Conservation (phyloP, 805 yeast genomes). For the Pichia membranifaciens region DNA sequence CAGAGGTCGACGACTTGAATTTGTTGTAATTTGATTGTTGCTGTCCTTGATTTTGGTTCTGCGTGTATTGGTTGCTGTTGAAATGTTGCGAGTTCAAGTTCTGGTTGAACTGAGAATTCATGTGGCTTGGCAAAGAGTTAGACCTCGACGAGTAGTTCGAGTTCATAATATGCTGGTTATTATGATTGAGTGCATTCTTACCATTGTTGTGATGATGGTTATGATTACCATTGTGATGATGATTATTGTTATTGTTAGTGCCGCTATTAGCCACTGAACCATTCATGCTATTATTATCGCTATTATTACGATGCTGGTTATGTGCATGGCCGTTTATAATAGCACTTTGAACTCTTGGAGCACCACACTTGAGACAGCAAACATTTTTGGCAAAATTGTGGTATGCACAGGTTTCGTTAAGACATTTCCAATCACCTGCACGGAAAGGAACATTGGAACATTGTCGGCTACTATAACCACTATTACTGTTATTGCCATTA, state of each 20-base stretch:
- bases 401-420: constrained; percentile 69
- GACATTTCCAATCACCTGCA: constrained; percentile 96
- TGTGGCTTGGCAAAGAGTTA: constrained; percentile 12
- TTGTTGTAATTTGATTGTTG: neutral
- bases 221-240: neutral
- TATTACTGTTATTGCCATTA: constrained; percentile 17
- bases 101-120: constrained; percentile 5
- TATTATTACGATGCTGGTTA: constrained; percentile 20
- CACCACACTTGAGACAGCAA: constrained; percentile 83
- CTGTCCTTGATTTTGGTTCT: neutral
- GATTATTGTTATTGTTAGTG: constrained; percentile 3
- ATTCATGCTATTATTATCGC: constrained; percentile 11
- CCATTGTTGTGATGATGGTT: neutral
- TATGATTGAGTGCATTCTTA: neutral
- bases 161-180: neutral
- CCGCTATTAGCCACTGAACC: neutral
- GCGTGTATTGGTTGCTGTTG: neutral
- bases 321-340: constrained; percentile 28
- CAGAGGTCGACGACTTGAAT: constrained; percentile 1
- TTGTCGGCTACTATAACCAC: constrained; percentile 20
- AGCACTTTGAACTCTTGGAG: constrained; percentile 44
- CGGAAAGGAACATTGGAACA: constrained; percentile 74
- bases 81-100: neutral
- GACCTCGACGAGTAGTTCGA: constrained; percentile 12
- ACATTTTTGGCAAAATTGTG: constrained; percentile 91